Percentiles rank a stretch among this genome's conserved stretches.
Evolutionary conservation across 106 monocot genomes (phyloP).

Genomic region (Dioscorea zingiberensis): DNA sequence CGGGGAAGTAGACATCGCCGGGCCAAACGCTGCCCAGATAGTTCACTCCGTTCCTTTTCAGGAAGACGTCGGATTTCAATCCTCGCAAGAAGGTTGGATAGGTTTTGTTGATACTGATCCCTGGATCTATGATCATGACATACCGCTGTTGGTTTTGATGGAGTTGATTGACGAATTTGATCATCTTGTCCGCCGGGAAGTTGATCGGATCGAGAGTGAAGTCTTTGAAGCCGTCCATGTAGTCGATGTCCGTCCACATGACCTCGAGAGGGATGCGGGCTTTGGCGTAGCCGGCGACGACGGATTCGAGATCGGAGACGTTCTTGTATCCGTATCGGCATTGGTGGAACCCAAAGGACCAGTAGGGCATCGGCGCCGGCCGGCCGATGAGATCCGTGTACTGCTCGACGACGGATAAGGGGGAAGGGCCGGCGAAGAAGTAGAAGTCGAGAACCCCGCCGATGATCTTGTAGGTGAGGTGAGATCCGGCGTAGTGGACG

Average conservation of each 20-base stretch:
- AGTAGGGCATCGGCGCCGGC: slow-evolving; percentile 19
- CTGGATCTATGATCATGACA: slow-evolving; percentile 76
- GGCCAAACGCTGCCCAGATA: slow-evolving; percentile 69
- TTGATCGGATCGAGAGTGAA: slow-evolving; percentile 74
- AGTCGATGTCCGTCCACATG: slow-evolving; percentile 80
- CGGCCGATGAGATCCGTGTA: slow-evolving; percentile 27
- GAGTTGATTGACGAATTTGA: slow-evolving; percentile 36
- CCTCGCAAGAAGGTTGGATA: slow-evolving; percentile 46
- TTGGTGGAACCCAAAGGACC: slow-evolving; percentile 74
- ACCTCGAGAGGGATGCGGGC: slow-evolving; percentile 60
- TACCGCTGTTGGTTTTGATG: slow-evolving; percentile 69
- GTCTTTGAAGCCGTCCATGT: slow-evolving; percentile 84
- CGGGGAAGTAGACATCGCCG: slow-evolving; percentile 61
- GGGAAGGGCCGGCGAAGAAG: slow-evolving; percentile 26
- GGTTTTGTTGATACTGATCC: slow-evolving; percentile 50
- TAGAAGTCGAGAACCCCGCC: slow-evolving; percentile 27
- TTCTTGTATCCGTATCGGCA: slow-evolving; percentile 69
- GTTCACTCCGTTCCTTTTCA: slow-evolving; percentile 37
- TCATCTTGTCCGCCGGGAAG: slow-evolving; percentile 54
- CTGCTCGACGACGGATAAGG: slow-evolving; percentile 16
- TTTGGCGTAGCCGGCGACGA: slow-evolving; percentile 49
- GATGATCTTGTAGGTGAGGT: slow-evolving; percentile 21
- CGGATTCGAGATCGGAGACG: slow-evolving; percentile 44
- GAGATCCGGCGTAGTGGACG: slow-evolving; percentile 8
- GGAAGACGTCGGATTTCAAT: slow-evolving; percentile 33